Percentiles rank a stretch among this genome's conserved stretches.
Evolutionary conservation across 345 rosid species (phyloP).

Genomic region (Moricandia arvensis): DNA sequence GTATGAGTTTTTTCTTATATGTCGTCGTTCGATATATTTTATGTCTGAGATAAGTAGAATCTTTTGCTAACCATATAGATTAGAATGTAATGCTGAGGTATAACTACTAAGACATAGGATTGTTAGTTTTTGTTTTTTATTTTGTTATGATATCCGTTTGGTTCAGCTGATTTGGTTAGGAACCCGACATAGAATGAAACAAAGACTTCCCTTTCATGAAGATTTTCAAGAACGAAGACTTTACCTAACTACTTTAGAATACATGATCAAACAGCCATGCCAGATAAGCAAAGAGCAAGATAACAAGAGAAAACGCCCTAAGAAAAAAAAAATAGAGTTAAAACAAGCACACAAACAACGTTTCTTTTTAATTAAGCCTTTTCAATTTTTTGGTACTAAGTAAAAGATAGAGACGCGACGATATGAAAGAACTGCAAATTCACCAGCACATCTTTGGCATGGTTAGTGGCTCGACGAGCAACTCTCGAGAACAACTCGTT

Average conservation of each 20-base stretch:
- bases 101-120: neutral
- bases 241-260: slow-evolving; percentile 21
- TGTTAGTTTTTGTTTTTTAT: neutral
- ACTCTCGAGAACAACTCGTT: slow-evolving; percentile 66
- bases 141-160: neutral
- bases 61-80: neutral
- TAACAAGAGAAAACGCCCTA: neutral
- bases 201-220: neutral
- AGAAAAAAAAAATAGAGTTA: neutral
- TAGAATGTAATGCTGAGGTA: neutral
- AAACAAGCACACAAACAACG: slow-evolving; percentile 11
- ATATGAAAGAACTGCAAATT: slow-evolving; percentile 81
- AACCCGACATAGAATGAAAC: slow-evolving; percentile 5
- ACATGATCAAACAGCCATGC: slow-evolving; percentile 12
- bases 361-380: slow-evolving; percentile 1
- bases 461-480: slow-evolving; percentile 55
- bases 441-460: slow-evolving; percentile 77
- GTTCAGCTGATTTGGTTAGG: neutral
- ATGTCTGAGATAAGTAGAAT: neutral
- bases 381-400: slow-evolving; percentile 7
- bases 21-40: neutral
- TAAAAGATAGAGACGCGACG: slow-evolving; percentile 76
- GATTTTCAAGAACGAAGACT: neutral
- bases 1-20: neutral
- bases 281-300: neutral